Evolutionary conservation across 2,329 filamentous ascomycete genomes (phyloP).

Genomic region (Cordyceps javanica): DNA sequence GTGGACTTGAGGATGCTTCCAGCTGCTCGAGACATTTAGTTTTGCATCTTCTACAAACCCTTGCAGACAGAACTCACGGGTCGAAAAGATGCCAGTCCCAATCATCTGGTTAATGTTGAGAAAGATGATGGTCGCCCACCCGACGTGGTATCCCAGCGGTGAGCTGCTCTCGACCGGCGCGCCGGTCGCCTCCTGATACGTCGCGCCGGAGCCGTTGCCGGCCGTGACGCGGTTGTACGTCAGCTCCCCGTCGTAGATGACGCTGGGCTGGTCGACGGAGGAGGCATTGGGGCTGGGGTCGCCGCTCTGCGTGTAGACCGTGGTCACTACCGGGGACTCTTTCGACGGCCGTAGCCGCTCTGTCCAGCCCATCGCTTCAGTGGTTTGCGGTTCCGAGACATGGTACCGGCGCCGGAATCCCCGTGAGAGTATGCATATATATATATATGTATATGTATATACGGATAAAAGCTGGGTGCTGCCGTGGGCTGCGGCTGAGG

Average conservation of each 20-base stretch:
- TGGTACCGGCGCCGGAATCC: too few relatives aligned
- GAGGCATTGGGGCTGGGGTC: background rate
- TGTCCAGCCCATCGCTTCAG: background rate
- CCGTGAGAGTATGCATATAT: background rate
- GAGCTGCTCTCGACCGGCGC: slow-evolving; percentile 54
- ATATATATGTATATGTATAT: background rate
- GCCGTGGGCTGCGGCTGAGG: background rate
- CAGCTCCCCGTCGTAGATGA: slow-evolving; percentile 33
- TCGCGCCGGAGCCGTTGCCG: slow-evolving; percentile 42
- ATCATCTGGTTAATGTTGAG: slow-evolving; percentile 59
- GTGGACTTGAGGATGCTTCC: slow-evolving; percentile 51
- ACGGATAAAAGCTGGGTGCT: background rate
- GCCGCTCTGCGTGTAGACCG: background rate
- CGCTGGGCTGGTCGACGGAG: background rate
- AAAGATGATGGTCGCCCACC: slow-evolving; percentile 49
- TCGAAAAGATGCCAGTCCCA: slow-evolving; percentile 59
- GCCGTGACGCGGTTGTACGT: slow-evolving; percentile 36
- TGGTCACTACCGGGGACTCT: background rate
- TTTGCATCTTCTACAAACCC: too few relatives aligned
- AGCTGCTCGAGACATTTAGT: too few relatives aligned
- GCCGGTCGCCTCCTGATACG: slow-evolving; percentile 56
- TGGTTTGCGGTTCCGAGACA: background rate
- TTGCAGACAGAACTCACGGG: slow-evolving; percentile 47
- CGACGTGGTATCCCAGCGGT: slow-evolving; percentile 54
- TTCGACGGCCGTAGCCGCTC: slow-evolving; percentile 3